phyloP scores from a whole-genome alignment of 129 eudicot species.

The Flaveria trinervia region DNA sequence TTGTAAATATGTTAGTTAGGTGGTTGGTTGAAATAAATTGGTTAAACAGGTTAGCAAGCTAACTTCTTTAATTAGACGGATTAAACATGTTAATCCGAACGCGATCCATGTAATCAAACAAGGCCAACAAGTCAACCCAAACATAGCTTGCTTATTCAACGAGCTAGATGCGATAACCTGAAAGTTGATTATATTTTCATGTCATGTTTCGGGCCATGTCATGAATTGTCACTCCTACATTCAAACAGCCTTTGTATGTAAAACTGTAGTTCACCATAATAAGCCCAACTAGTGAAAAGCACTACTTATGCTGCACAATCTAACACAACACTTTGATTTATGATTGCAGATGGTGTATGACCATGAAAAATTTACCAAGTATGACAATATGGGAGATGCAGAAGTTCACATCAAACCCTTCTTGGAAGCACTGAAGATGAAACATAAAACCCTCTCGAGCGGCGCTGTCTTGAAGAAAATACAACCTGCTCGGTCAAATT shows the following conservation, averaged over 20 bases:
- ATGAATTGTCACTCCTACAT: too few relatives aligned
- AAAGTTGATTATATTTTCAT: too few relatives aligned
- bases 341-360: slow-evolving; percentile 49
- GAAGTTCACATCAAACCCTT: slow-evolving; percentile 45
- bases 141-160: too few relatives aligned
- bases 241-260: too few relatives aligned
- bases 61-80: not conserved
- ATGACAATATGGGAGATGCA: slow-evolving; percentile 65
- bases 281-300: too few relatives aligned
- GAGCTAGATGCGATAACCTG: too few relatives aligned
- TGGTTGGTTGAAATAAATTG: not conserved
- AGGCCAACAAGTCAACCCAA: too few relatives aligned
- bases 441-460: slow-evolving; percentile 24
- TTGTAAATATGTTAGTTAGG: not conserved
- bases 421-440: slow-evolving; percentile 33
- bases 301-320: too few relatives aligned
- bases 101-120: not conserved
- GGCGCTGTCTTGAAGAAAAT: slow-evolving; percentile 42
- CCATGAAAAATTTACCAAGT: slow-evolving; percentile 52
- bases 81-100: not conserved
- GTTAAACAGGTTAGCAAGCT: not conserved
- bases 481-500: slow-evolving; percentile 45
- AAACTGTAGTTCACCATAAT: too few relatives aligned
- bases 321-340: not conserved
- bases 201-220: too few relatives aligned